Evolutionary conservation across 352 stramenopile species (phyloP).

Genomic region (Aphanomyces invadans): DNA sequence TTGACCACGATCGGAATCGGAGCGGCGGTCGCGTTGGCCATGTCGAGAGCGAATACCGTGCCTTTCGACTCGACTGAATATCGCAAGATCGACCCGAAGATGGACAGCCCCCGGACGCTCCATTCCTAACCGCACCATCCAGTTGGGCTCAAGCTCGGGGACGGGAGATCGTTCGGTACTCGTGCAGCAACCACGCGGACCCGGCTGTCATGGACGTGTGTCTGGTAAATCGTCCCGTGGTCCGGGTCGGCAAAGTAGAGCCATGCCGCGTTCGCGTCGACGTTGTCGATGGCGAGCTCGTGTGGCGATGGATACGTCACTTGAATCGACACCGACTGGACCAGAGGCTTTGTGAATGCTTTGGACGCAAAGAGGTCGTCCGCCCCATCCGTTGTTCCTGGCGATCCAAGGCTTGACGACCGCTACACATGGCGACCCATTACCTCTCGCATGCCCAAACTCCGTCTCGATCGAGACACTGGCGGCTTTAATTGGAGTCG

Average conservation of each 20-base stretch:
- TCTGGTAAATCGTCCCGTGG: background rate
- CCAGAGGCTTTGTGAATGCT: slow-evolving; percentile 1
- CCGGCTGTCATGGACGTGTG: background rate
- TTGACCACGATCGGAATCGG: background rate
- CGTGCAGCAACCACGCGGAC: background rate
- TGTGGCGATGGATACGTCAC: slow-evolving; percentile 1
- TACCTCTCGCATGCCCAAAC: slow-evolving; percentile 2
- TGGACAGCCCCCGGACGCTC: slow-evolving; percentile 5
- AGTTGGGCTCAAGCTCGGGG: too few relatives aligned
- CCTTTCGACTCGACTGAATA: slow-evolving; percentile 16
- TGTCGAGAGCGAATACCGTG: background rate
- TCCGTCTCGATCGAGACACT: background rate
- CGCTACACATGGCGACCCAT: too few relatives aligned
- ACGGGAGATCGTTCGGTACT: too few relatives aligned
- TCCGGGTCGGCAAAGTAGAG: slow-evolving; percentile 9
- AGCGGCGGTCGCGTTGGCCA: background rate
- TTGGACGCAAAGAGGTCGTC: background rate
- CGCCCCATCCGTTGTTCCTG: background rate
- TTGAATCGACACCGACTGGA: background rate
- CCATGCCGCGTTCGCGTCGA: background rate
- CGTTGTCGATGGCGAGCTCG: slow-evolving; percentile 8
- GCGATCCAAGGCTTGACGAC: background rate
- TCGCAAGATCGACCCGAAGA: background rate
- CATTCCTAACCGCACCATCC: slow-evolving; percentile 8
- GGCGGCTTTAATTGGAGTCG: background rate